Evolutionary conservation across 805 yeast species (phyloP), one percentile per base, ranked within the genome.

Genomic region (Saccharomycopsis olivae): DNA sequence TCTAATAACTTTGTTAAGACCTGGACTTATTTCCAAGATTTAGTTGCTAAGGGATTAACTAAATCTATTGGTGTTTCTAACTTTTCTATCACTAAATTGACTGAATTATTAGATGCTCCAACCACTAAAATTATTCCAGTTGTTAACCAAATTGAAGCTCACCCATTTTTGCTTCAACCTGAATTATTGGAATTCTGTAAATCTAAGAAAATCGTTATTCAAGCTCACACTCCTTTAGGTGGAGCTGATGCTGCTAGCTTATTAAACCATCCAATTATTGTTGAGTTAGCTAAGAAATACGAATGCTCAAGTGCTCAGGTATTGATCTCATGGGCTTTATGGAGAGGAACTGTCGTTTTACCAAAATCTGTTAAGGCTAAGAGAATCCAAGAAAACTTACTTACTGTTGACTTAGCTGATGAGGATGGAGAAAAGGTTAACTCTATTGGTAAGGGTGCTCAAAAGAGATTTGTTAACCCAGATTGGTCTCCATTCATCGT

Each of bases 161-260:
- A 84, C 58, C 86, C 88, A 35, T 68, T 68, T 47, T 64, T 79
- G 43, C 83, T 83, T 34, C 88, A 82, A 56, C 61, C 57, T 6
- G 75, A 75, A 48, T 62, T 83, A 48, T 52, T 69, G 33, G 66
- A 70, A 27, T 78, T 54, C 58, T 66, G 75, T 57, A 60, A 65
- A 40, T 53, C 58, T 25, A 64, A 80, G 46, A 72, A 66, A 45
- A 76, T 79, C 44, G 55, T 64, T 25, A 56, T 79, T 40, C 79
- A 79, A 56, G 94, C 94, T 8, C 85, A 82, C 60, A 76, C 85
- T 23, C 92, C 94, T 19, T 64, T 84, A 49, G 89, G 87, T 6
- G 84, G 87, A 3, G 68, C 79, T 23, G 58, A 62, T 5, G 70
- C 66, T 42, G 68, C 78, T 8, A 78, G 81, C 11, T 48, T 74